Conservation (phyloP, 2,329 filamentous ascomycete genomes). For the Emericellopsis atlantica region DNA sequence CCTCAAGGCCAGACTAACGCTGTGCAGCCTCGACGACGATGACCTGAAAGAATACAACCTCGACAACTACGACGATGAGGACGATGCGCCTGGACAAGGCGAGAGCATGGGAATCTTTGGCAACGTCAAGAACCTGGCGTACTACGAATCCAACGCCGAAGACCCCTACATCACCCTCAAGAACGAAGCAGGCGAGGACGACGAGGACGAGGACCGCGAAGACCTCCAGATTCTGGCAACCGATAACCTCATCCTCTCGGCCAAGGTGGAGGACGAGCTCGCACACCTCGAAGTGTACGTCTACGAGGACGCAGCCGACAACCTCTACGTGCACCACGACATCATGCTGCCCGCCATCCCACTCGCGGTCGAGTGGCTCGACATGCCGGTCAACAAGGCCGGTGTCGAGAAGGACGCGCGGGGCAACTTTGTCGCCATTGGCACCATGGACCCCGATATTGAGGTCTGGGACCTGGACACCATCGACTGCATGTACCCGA, state of each 20-base stretch:
- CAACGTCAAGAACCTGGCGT: slow-evolving; percentile 85
- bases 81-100: slow-evolving; percentile 32
- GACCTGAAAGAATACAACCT: slow-evolving; percentile 94
- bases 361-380: slow-evolving; percentile 89
- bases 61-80: slow-evolving; percentile 88
- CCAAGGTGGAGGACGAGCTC: slow-evolving; percentile 93
- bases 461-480: slow-evolving; percentile 97
- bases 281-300: slow-evolving; percentile 95
- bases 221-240: slow-evolving; percentile 87
- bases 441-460: slow-evolving; percentile 96
- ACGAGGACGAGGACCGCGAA: slow-evolving; percentile 78
- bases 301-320: slow-evolving; percentile 90
- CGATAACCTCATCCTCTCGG: slow-evolving; percentile 84
- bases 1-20: neutral
- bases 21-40: slow-evolving; percentile 52
- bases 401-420: slow-evolving; percentile 47
- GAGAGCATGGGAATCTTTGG: slow-evolving; percentile 86
- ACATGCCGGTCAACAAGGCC: slow-evolving; percentile 72
- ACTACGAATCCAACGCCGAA: slow-evolving; percentile 87
- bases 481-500: slow-evolving; percentile 96
- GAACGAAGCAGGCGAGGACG: slow-evolving; percentile 41
- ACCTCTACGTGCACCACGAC: slow-evolving; percentile 98
- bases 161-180: slow-evolving; percentile 93
- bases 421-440: slow-evolving; percentile 89
- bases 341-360: slow-evolving; percentile 98